Evolutionary conservation across 768 basidiomycete species (phyloP), one percentile per base, ranked within the genome.

Genomic region (Leucogyrophana mollusca): DNA sequence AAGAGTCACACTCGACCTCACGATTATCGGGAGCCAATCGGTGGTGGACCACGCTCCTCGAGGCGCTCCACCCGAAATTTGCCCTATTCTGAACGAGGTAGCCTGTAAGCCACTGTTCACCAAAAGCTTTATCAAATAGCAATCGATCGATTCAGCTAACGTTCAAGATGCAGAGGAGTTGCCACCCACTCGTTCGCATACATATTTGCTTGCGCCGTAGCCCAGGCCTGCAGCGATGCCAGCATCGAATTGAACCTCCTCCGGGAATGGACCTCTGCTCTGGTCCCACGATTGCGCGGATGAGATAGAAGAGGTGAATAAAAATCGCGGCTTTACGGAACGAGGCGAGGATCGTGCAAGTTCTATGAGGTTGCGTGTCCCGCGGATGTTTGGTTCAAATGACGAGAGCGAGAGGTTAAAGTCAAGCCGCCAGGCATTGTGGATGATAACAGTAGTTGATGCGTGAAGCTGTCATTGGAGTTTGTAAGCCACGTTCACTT

Each of bases 361-460:
- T 46, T 73, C 71, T 33, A 80, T 58, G 16, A 81, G 64, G 51
- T 73, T 73, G 22, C 74, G 65, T 3, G 71, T 74, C 20, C 74
- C 74, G 16, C 58, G 61, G 25, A 82, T 61, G 51, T 78, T 73
- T 4, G 70, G 51, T 48, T 80, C 78, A 43, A 80, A 82, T 3
- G 77, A 78, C 0, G 68, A 59, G 23, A 80, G 57, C 9, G 70
- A 66, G 2, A 79, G 66, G 46, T 77, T 77, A 60, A 82, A 77
- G 56, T 79, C 74, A 18, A 79, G 60, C 1, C 62, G 64, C 78
- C 78, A 79, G 7, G 75, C 74, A 39, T 68, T 72, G 43, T 77
- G 74, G 9, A 76, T 66, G 47, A 78, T 67, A 11, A 50, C 44
- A 1, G 64, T 73, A 5, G 70, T 56, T 5, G 54, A 55, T 16